These are phyloP conservation scores for Olyra latifolia DNA, from an alignment of 176 grass and related monocot genomes.

Conservation along the genomic window DNA sequence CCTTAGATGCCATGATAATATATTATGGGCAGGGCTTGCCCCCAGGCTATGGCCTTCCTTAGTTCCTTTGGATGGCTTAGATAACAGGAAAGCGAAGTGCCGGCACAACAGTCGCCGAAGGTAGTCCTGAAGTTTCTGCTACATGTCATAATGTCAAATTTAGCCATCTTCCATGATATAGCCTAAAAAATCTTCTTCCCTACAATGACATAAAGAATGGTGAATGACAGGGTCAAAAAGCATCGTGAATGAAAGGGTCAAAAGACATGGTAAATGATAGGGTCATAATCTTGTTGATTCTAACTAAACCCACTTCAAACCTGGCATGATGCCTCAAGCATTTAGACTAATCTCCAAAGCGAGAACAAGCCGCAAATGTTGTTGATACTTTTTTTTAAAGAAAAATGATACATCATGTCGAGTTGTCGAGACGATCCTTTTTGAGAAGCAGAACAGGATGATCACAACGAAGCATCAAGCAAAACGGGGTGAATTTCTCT, in stretches of 20 bases:
- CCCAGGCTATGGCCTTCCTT: background rate
- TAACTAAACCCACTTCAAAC: background rate
- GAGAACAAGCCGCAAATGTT: background rate
- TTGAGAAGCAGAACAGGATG: no score
- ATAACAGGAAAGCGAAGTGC: background rate
- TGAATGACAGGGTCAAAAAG: background rate
- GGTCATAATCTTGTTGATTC: background rate
- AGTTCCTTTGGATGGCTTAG: background rate
- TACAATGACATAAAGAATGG: conserved; percentile 6
- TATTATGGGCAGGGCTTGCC: background rate
- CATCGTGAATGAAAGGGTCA: background rate
- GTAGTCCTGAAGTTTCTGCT: background rate
- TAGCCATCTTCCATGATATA: background rate
- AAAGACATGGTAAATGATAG: background rate
- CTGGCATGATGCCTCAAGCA: background rate
- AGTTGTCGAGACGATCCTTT: no score
- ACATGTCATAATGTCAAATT: background rate
- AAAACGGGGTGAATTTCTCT: background rate
- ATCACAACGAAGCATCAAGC: no score
- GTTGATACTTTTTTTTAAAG: background rate
- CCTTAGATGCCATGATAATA: background rate
- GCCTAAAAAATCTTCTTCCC: background rate
- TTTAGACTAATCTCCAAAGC: background rate
- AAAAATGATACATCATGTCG: background rate
- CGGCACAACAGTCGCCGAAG: background rate